phyloP scores from a whole-genome alignment of 78 protist species.

The Planoprotostelium fungivorum region DNA sequence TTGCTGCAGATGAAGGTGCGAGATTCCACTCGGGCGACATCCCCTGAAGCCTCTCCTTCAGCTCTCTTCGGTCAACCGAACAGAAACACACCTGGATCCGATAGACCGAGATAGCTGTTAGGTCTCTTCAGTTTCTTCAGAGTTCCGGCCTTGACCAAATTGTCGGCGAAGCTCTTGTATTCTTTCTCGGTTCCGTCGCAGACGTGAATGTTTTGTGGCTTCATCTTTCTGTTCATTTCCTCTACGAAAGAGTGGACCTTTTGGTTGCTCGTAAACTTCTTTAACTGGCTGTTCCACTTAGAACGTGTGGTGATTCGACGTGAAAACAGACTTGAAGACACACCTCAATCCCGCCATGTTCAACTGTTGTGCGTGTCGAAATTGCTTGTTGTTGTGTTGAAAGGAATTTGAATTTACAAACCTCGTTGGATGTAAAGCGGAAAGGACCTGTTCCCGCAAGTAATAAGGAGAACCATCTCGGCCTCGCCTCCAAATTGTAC shows the following conservation, averaged over 20 bases:
- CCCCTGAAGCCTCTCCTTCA: background rate
- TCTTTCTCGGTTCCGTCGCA: conserved; percentile 76
- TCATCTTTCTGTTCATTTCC: conserved; percentile 48
- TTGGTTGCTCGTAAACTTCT: conserved; percentile 34
- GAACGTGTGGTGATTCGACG: no score
- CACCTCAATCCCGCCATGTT: no score
- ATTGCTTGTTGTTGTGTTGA: no score
- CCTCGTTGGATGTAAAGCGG: no score
- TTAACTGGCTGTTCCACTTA: conserved; percentile 16
- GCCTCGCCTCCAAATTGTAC: no score
- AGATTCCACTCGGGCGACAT: conserved; percentile 78
- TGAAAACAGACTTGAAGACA: no score
- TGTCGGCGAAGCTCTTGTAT: conserved; percentile 24
- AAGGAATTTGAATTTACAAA: no score
- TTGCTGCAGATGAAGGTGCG: conserved; percentile 74
- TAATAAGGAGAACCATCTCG: no score
- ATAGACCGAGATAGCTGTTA: conserved; percentile 69
- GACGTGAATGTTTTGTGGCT: conserved; percentile 53
- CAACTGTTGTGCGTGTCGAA: no score
- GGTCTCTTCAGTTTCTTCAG: conserved; percentile 66
- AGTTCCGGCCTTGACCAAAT: conserved; percentile 39
- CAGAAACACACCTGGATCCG: conserved; percentile 45
- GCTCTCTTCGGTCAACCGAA: background rate
- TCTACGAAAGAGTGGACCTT: conserved; percentile 51
- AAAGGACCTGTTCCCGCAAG: no score